Conservation (phyloP, 495 filamentous ascomycete genomes). For the Aspergillus panamensis region DNA sequence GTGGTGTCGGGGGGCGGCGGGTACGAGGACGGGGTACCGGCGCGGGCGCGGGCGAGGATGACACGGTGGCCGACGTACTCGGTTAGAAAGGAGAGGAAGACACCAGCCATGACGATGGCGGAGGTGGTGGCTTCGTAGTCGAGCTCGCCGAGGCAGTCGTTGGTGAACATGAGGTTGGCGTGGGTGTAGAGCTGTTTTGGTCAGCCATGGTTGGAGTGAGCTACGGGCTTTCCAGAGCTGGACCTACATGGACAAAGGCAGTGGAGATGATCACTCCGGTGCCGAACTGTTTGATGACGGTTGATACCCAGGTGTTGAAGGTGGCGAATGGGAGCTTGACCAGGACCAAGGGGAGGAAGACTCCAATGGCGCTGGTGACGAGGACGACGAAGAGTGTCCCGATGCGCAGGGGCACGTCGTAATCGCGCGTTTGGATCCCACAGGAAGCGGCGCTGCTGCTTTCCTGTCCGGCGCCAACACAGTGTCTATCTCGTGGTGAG, state of each 20-base stretch:
- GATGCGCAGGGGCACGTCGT: conserved; percentile 57
- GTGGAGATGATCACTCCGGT: conserved; percentile 72
- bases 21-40: not conserved
- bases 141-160: conserved; percentile 59
- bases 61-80: conserved; percentile 57
- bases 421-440: conserved; percentile 45
- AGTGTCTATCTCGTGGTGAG: conserved; percentile 38
- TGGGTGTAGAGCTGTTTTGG: conserved; percentile 56
- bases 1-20: not conserved
- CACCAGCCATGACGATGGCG: conserved; percentile 61
- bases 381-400: conserved; percentile 61
- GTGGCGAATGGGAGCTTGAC: conserved; percentile 29
- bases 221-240: not conserved
- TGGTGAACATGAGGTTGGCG: conserved; percentile 58
- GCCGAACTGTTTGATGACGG: conserved; percentile 63
- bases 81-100: conserved; percentile 59
- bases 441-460: conserved; percentile 33
- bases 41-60: conserved; percentile 28
- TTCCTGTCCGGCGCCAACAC: conserved; percentile 40
- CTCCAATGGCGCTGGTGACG: conserved; percentile 44
- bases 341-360: conserved; percentile 41
- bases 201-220: conserved; percentile 13
- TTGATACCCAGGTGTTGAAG: conserved; percentile 45
- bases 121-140: conserved; percentile 58
- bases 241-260: conserved; percentile 62